Base-by-base conservation (phyloP, 2,329 filamentous ascomycete genomes). In the Elsinoe fawcettii region DNA sequence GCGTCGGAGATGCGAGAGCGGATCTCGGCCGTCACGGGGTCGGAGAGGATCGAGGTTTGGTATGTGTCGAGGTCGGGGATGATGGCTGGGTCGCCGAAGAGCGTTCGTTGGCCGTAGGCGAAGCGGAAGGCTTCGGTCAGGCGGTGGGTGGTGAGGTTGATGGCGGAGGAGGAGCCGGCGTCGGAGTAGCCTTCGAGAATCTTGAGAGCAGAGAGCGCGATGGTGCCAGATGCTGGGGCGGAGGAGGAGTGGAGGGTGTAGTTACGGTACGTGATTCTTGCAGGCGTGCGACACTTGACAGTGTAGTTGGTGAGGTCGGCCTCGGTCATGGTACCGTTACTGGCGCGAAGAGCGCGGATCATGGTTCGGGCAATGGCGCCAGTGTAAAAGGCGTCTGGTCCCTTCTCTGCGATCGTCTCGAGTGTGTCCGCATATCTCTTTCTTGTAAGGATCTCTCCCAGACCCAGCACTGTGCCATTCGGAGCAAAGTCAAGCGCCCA, bases 401-500 rank as follows among this genome's bases (percentile, higher is more conserved):
- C 92, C 32, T 85, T 64, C 3, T 83, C 73, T 1, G 88, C 89
- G 62, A 97, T 90, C 1, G 77, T 80, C 66, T 92, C 84, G 0
- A 97, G 79, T 0, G 90, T 89, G 60, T 88, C 68, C 63, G 88
- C 90, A 67, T 91, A 95, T 58, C 91, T 81, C 66, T 85, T 87
- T 44, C 91, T 79, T 0, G 86, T 91, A 66, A 97, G 90, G 0
- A 72, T 85, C 51, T 95, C 88, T 16, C 88, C 89, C 2, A 90
- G 71, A 16, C 79, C 75, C 0, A 96, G 65, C 2, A 88, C 75
- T 0, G 79, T 85, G 2, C 90, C 92, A 60, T 91, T 84, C 0
- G 90, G 90, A 1, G 90, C 90, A 73, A 96, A 96, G 67, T 96
- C 92, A 49, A 87, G 70, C 0, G 91, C 89, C 86, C 90, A 97